Evolutionary conservation across 1,284 basidiomycete species (phyloP).

Genomic region (Leccinum variabile): DNA sequence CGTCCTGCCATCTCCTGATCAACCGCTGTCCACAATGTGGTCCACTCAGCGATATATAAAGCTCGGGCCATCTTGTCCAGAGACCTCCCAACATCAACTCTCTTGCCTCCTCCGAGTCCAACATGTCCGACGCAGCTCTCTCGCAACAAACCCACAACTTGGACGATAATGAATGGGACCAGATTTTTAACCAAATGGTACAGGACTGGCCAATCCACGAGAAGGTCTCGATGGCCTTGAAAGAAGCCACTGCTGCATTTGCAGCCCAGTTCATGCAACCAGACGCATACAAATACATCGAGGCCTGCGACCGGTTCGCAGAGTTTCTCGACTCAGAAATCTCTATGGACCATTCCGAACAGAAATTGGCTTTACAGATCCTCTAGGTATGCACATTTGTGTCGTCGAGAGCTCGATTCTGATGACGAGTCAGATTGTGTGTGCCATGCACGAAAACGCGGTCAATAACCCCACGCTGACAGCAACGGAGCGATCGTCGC

Average conservation of each 20-base stretch:
- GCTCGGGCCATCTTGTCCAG: not conserved
- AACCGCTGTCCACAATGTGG: constrained; percentile 11
- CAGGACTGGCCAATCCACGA: not conserved
- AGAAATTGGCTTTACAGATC: constrained; percentile 19
- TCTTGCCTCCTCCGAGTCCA: not conserved
- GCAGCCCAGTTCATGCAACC: constrained; percentile 17
- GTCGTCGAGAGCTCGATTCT: not conserved
- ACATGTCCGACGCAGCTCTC: constrained; percentile 11
- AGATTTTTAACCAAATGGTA: not conserved
- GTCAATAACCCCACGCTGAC: constrained; percentile 19
- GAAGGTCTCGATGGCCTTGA: constrained; percentile 7
- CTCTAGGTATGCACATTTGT: constrained; percentile 21
- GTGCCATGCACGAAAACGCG: constrained; percentile 28
- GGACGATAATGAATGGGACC: constrained; percentile 5
- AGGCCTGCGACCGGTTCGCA: constrained; percentile 15
- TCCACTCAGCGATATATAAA: constrained; percentile 17
- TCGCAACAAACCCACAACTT: not conserved
- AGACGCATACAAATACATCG: constrained; percentile 8
- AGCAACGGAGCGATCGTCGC: constrained; percentile 2
- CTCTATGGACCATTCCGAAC: constrained; percentile 11
- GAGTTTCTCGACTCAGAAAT: constrained; percentile 16
- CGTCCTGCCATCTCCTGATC: not conserved
- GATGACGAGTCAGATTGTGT: constrained; percentile 19
- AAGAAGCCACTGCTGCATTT: constrained; percentile 18
- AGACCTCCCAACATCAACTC: not conserved